phyloP scores from a whole-genome alignment of 345 rosid genomes.

The Heritiera littoralis region DNA sequence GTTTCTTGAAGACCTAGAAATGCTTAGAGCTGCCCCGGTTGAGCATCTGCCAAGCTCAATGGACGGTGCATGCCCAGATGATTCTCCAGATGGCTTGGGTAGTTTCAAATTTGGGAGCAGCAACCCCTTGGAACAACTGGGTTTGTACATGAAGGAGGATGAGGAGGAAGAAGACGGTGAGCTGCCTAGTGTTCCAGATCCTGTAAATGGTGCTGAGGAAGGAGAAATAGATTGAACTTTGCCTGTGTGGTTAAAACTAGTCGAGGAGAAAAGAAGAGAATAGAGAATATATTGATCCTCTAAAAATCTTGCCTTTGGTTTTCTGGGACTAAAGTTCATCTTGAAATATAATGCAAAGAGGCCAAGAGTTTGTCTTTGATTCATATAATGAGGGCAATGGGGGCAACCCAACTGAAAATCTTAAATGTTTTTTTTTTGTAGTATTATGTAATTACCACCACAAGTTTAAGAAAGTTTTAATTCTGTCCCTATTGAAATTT shows the following conservation, averaged over 20 bases:
- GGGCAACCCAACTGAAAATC: constrained; percentile 17
- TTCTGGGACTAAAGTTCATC: background rate
- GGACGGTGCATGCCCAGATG: constrained; percentile 65
- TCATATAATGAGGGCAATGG: too few species aligned
- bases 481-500: background rate
- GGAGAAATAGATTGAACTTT: constrained; percentile 57
- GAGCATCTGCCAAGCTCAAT: constrained; percentile 66
- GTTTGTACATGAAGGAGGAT: constrained; percentile 83
- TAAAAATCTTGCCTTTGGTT: background rate
- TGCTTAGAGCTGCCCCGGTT: constrained; percentile 67
- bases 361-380: too few species aligned
- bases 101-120: constrained; percentile 73
- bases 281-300: background rate
- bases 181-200: constrained; percentile 30
- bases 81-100: constrained; percentile 52
- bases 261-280: background rate
- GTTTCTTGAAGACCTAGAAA: constrained; percentile 85
- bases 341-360: too few species aligned
- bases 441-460: too few species aligned
- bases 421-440: too few species aligned
- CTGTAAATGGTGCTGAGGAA: constrained; percentile 62
- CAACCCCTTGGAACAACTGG: constrained; percentile 91
- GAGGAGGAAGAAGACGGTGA: constrained; percentile 64
- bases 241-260: background rate
- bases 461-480: background rate